These are phyloP conservation scores for Saturnispora zaruensis DNA, from an alignment of 805 yeast species.

Conservation along the genomic window DNA sequence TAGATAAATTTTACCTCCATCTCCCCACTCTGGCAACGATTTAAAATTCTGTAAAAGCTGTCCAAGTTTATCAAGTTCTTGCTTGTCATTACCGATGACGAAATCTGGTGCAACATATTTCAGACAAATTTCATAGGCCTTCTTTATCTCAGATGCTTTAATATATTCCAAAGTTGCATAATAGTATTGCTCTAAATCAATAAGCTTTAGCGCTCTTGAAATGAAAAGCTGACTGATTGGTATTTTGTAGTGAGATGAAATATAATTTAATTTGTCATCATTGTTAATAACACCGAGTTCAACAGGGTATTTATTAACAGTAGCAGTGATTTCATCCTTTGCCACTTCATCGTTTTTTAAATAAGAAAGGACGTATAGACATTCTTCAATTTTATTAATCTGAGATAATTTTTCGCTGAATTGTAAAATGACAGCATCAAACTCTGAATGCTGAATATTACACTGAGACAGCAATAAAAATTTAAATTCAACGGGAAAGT, in stretches of 20 bases:
- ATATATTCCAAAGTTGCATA: conserved; percentile 50
- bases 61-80: conserved; percentile 23
- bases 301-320: conserved; percentile 30
- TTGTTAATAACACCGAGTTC: conserved; percentile 23
- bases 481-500: background rate
- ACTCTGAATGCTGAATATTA: conserved; percentile 4
- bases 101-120: conserved; percentile 63
- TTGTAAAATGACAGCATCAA: conserved; percentile 18
- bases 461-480: conserved; percentile 5
- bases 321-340: conserved; percentile 31
- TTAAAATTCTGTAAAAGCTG: conserved; percentile 38
- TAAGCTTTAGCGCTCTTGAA: conserved; percentile 52
- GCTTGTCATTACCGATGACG: conserved; percentile 39
- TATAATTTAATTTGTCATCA: conserved; percentile 26
- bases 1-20: conserved; percentile 51
- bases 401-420: conserved; percentile 46
- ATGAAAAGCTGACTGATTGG: conserved; percentile 43
- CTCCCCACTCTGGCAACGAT: conserved; percentile 38
- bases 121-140: conserved; percentile 55
- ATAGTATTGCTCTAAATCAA: conserved; percentile 41
- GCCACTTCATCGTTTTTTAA: conserved; percentile 40
- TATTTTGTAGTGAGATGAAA: conserved; percentile 35
- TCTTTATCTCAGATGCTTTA: conserved; percentile 48
- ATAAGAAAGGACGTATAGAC: conserved; percentile 57
- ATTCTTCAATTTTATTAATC: conserved; percentile 44